These are phyloP conservation scores for Apiotrichum siamense DNA, from an alignment of 1,284 basidiomycete genomes.

Conservation along the genomic window DNA sequence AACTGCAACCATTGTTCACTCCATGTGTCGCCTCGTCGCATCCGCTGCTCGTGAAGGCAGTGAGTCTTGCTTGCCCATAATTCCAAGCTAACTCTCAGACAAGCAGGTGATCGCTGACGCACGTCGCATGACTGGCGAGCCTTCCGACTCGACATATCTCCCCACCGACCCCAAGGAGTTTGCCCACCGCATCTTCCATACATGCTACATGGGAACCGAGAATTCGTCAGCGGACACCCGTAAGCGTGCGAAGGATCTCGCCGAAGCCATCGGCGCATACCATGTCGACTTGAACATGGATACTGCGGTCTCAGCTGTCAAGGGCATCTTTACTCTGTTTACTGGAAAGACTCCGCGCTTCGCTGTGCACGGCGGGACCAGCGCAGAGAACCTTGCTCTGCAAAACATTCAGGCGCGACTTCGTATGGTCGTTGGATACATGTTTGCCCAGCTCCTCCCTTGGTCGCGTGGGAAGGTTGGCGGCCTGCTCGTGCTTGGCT, in stretches of 20 bases:
- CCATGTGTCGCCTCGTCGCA: constrained; percentile 87
- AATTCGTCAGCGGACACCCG: constrained; percentile 87
- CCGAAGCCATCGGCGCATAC: constrained; percentile 87
- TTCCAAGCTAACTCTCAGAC: constrained; percentile 51
- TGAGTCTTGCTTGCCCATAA: constrained; percentile 48
- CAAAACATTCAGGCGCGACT: constrained; percentile 97
- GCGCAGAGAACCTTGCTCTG: constrained; percentile 87
- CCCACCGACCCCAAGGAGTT: constrained; percentile 84
- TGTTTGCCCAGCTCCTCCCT: constrained; percentile 93
- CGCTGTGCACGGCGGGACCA: constrained; percentile 77
- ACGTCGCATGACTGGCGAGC: constrained; percentile 77
- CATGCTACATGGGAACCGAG: constrained; percentile 98
- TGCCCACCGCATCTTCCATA: constrained; percentile 82
- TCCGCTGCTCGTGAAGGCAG: constrained; percentile 67
- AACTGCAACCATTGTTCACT: constrained; percentile 88
- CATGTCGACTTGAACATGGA: constrained; percentile 98
- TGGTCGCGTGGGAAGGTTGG: constrained; percentile 83
- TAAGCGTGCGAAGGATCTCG: constrained; percentile 74
- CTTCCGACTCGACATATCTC: constrained; percentile 69
- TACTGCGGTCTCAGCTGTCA: constrained; percentile 73
- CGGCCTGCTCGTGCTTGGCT: constrained; percentile 86
- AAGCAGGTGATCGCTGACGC: constrained; percentile 86
- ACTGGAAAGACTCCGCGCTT: constrained; percentile 79
- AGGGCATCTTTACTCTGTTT: constrained; percentile 74
- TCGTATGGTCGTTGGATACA: constrained; percentile 92